A percentile compares a stretch with the other conserved stretches of the same genome.
Evolutionary conservation across 2,329 filamentous ascomycete species (phyloP).

Genomic region (Xylaria arbuscula): DNA sequence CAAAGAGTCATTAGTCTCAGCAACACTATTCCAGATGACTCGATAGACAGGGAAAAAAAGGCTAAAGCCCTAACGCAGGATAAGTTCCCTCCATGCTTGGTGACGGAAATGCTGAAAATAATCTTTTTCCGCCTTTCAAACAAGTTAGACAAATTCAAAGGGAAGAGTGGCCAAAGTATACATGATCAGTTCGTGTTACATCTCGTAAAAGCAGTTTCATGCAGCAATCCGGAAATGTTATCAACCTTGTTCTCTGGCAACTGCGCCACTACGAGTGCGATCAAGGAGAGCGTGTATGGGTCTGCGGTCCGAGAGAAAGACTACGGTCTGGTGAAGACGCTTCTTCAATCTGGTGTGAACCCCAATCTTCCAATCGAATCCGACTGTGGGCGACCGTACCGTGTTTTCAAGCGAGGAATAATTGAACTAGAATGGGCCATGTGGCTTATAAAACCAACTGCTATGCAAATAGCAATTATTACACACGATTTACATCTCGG

Average conservation of each 20-base stretch:
- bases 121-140: constrained; percentile 25
- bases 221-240: neutral
- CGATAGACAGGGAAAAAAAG: no score
- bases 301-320: constrained; percentile 11
- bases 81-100: neutral
- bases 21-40: no score
- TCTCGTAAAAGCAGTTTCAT: neutral
- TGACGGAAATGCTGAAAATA: neutral
- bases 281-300: constrained; percentile 15
- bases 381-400: no score
- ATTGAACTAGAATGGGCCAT: neutral
- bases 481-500: constrained; percentile 6
- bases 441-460: neutral
- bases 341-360: constrained; percentile 7
- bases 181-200: neutral
- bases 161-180: no score
- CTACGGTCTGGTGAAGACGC: neutral
- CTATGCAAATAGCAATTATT: constrained; percentile 6
- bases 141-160: no score
- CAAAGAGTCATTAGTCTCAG: no score
- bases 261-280: neutral
- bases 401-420: no score
- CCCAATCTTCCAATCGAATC: neutral
- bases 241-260: neutral
- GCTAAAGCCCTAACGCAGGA: no score